A percentile compares a stretch with the other conserved stretches of the same genome.
These are phyloP conservation scores for Phellopilus nigrolimitatus DNA, from an alignment of 1,284 basidiomycete genomes.

Conservation along the genomic window DNA sequence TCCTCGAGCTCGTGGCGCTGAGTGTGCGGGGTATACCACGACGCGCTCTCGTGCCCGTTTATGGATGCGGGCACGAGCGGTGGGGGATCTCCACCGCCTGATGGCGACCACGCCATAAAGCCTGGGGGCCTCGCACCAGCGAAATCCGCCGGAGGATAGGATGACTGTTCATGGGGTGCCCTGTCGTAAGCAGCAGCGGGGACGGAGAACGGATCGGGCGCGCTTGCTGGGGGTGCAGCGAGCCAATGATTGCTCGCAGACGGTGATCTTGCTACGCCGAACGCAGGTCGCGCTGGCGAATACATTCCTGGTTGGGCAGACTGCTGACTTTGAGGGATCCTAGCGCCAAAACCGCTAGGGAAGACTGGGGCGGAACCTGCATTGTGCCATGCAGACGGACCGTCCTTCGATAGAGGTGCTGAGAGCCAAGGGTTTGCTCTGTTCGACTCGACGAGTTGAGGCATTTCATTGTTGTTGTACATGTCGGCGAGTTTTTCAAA, in stretches of 20 bases:
- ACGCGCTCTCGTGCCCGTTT: background rate
- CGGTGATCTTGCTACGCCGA: background rate
- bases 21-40: constrained; percentile 4
- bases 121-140: background rate
- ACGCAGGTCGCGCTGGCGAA: background rate
- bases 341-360: constrained; percentile 16
- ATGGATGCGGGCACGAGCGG: background rate
- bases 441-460: constrained; percentile 5
- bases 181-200: constrained; percentile 2
- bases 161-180: too few species aligned
- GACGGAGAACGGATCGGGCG: constrained; percentile 4
- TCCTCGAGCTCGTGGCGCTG: background rate
- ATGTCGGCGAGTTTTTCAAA: background rate
- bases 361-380: background rate
- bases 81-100: background rate
- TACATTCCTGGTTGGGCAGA: background rate
- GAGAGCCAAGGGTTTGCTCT: background rate
- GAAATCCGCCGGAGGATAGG: background rate
- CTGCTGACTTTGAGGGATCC: background rate
- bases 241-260: constrained; percentile 3
- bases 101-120: background rate
- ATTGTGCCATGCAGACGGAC: background rate
- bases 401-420: background rate
- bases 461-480: constrained; percentile 12
- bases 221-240: background rate